These are phyloP conservation scores for Phytophthora brassicae DNA, from an alignment of 352 stramenopile genomes.

Conservation along the genomic window DNA sequence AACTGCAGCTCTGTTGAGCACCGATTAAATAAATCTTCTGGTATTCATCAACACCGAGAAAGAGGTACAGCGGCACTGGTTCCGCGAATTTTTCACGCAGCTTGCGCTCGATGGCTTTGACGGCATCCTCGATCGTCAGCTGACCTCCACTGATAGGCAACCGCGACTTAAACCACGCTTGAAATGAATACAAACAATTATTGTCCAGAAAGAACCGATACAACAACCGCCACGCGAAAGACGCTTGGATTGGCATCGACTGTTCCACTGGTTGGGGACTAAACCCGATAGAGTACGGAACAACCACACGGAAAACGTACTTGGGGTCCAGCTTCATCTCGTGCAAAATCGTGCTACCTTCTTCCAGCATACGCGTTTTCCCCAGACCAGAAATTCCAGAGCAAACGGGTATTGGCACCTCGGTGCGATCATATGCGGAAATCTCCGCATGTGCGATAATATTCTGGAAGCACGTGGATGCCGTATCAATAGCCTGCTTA, in stretches of 20 bases:
- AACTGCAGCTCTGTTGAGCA: not conserved
- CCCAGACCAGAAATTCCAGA: no score
- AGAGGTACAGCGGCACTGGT: slow-evolving; percentile 31
- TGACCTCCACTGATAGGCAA: slow-evolving; percentile 11
- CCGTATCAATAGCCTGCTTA: slow-evolving; percentile 6
- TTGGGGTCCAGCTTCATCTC: slow-evolving; percentile 22
- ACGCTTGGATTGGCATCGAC: slow-evolving; percentile 36
- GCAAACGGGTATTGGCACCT: slow-evolving; percentile 28
- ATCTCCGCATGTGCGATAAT: slow-evolving; percentile 3
- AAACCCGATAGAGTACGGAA: slow-evolving; percentile 26
- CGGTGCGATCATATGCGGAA: slow-evolving; percentile 21
- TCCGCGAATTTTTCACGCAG: slow-evolving; percentile 5
- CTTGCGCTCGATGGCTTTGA: slow-evolving; percentile 17
- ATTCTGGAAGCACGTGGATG: slow-evolving; percentile 4
- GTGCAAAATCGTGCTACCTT: no score
- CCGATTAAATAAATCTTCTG: slow-evolving; percentile 26
- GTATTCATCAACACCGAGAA: slow-evolving; percentile 39
- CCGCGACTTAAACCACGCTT: slow-evolving; percentile 1
- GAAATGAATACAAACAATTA: slow-evolving; percentile 25
- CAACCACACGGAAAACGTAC: slow-evolving; percentile 20
- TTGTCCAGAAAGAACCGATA: slow-evolving; percentile 35
- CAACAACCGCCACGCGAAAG: slow-evolving; percentile 36
- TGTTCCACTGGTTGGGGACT: not conserved
- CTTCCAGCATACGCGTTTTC: no score
- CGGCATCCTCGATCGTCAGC: not conserved